These are phyloP conservation scores for Phytophthora multivora DNA, from an alignment of 352 stramenopile species.

Conservation along the genomic window DNA sequence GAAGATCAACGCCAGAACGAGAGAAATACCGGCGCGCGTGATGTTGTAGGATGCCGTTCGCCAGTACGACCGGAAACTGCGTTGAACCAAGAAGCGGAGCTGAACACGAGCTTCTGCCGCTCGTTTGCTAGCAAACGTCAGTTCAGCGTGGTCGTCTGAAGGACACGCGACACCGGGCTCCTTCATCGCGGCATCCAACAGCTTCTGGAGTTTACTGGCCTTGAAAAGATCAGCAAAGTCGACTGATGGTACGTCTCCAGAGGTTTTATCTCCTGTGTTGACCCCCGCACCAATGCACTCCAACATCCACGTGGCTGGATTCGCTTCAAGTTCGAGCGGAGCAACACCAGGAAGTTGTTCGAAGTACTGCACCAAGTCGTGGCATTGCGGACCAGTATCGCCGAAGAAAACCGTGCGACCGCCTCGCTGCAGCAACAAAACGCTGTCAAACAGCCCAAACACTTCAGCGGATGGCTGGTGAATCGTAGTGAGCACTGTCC, in stretches of 20 bases:
- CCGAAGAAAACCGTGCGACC: conserved; percentile 63
- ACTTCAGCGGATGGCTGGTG: conserved; percentile 46
- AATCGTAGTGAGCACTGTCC: conserved; percentile 72
- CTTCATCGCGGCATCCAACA: conserved; percentile 25
- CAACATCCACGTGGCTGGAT: conserved; percentile 89
- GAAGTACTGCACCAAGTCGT: conserved; percentile 56
- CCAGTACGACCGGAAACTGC: conserved; percentile 48
- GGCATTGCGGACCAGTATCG: conserved; percentile 40
- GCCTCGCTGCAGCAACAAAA: conserved; percentile 75
- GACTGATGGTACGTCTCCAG: not conserved
- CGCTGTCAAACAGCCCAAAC: conserved; percentile 86
- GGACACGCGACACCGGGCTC: conserved; percentile 37
- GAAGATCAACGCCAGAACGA: conserved; percentile 81
- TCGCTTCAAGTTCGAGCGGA: conserved; percentile 36
- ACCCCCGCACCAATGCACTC: conserved; percentile 59
- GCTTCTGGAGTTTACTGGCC: conserved; percentile 33
- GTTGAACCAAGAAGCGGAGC: conserved; percentile 43
- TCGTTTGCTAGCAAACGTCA: conserved; percentile 40
- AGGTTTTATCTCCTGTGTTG: conserved; percentile 12
- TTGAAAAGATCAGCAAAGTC: conserved; percentile 52
- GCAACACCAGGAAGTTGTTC: conserved; percentile 40
- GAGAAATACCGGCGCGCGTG: conserved; percentile 64
- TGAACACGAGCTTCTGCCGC: conserved; percentile 33
- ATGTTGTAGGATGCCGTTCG: conserved; percentile 82
- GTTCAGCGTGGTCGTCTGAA: conserved; percentile 27